Conservation (phyloP, 2,329 filamentous ascomycete genomes). For the Colletotrichum ledebouriae region DNA sequence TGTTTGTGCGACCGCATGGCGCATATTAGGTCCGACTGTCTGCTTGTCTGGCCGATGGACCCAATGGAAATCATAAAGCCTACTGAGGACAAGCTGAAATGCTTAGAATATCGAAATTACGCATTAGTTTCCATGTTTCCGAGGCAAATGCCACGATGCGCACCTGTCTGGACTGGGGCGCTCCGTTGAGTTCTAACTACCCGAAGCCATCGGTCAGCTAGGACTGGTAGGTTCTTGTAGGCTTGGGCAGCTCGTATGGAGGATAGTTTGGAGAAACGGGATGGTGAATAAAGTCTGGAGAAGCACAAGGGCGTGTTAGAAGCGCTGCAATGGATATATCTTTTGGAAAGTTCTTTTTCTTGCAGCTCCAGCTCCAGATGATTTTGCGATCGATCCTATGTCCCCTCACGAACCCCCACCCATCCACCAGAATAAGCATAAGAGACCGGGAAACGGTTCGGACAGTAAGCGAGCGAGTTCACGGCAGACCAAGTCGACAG, state of each 20-base stretch:
- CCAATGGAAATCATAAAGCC: neutral
- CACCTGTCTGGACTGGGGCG: slow-evolving; percentile 13
- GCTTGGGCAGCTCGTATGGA: neutral
- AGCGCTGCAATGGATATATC: neutral
- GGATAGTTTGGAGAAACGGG: neutral
- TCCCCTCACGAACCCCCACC: slow-evolving; percentile 19
- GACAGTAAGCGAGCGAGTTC: slow-evolving; percentile 16
- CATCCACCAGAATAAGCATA: slow-evolving; percentile 19
- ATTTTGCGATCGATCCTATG: neutral
- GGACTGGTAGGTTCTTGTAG: neutral
- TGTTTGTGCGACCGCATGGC: slow-evolving; percentile 10
- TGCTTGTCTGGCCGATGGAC: neutral
- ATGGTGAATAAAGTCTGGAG: neutral
- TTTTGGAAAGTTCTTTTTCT: neutral
- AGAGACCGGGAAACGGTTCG: slow-evolving; percentile 10
- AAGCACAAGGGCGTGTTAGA: neutral
- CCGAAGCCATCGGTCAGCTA: neutral
- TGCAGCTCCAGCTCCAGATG: neutral
- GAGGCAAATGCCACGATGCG: neutral
- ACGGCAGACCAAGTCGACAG: slow-evolving; percentile 1
- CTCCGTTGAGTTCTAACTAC: slow-evolving; percentile 18
- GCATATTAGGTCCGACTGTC: slow-evolving; percentile 23
- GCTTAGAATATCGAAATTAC: slow-evolving; percentile 1
- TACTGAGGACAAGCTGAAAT: slow-evolving; percentile 3
- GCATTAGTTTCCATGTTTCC: neutral